Evolutionary conservation across 768 basidiomycete genomes (phyloP), one percentile per base, ranked within the genome.

Genomic region (Leccinum ochraceum): DNA sequence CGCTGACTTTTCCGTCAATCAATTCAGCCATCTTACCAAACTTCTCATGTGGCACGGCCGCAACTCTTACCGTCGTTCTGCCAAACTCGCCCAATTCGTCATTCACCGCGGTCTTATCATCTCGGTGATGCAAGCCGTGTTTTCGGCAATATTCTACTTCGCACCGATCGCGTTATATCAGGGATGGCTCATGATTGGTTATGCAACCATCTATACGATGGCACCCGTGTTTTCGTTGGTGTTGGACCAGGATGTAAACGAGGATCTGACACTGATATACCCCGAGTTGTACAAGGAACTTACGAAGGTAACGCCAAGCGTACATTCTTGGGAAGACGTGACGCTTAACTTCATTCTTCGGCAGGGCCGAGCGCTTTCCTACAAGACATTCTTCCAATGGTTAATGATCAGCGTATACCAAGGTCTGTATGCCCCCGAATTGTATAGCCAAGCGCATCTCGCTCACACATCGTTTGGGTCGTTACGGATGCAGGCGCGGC

Each of bases 341-440:
- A 37, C 20, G 1, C 48, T 60, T 3, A 53, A 5, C 3, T 17
- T 32, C 30, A 24, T 58, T 11, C 30, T 58, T 51, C n/a, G 16
- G 14, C 68, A 96, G 94, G 96, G 96, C 4, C 92, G 97, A 57
- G 88, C 92, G 3, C 74, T 98, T 54, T 96, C 94, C 14, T 95
- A 91, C 80, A 98, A 97, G 81, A 99, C 97, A 0, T 99, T 99
- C 79, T 98, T 98, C 79, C 85, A 89, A 62, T 99, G 97, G 97
- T 76, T 95, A 62, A 93, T 95, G 87, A 94, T 98, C 71, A 96
- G 94, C 70, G 79, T 98, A 53, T 99, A 98, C 75, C 97, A 99
- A 85, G 96, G 95, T 89, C 20, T 39, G 76, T 51, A 7, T 3
- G 16, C 20, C n/a, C n/a, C 11, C 20, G 52, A 20, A 5, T 53